A percentile compares a stretch with the other conserved stretches of the same genome.
phyloP scores from a whole-genome alignment of 306 rosid species.

The Carpinus fangiana region DNA sequence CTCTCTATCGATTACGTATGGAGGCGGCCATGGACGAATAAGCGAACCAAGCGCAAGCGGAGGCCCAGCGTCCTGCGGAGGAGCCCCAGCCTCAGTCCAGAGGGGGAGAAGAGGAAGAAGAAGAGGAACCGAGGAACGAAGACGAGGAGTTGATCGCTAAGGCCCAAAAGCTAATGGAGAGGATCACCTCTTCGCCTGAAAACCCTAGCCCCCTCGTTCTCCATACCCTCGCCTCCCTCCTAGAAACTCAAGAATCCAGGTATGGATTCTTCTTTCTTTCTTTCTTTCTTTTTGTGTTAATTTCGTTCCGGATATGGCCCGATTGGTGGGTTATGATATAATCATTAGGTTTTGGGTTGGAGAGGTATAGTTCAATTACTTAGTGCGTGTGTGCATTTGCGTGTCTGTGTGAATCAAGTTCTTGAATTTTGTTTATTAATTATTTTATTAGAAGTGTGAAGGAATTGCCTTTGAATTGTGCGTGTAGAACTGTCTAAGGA shows the following conservation, averaged over 20 bases:
- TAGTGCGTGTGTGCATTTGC: too few species aligned
- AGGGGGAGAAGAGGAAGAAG: constrained; percentile 49
- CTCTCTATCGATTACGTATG: constrained; percentile 11
- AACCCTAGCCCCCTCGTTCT: constrained; percentile 73
- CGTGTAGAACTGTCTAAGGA: too few species aligned
- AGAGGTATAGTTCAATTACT: too few species aligned
- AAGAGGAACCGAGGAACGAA: constrained; percentile 71
- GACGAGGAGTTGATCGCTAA: constrained; percentile 69
- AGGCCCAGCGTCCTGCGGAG: constrained; percentile 34
- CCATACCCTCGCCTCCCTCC: constrained; percentile 84
- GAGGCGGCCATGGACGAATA: constrained; percentile 59
- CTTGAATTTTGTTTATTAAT: too few species aligned
- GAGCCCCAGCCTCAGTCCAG: constrained; percentile 37
- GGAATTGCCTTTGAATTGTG: too few species aligned
- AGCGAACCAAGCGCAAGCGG: constrained; percentile 32
- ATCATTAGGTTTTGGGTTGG: too few species aligned
- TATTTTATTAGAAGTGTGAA: too few species aligned
- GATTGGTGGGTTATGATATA: not conserved
- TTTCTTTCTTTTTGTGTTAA: not conserved
- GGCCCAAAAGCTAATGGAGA: constrained; percentile 85
- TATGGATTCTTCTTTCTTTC: not conserved
- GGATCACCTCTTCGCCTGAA: constrained; percentile 65
- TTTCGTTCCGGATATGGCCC: not conserved
- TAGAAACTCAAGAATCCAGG: constrained; percentile 80
- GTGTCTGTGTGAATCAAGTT: too few species aligned